These are phyloP conservation scores for Tulasnella sp. DNA, from an alignment of 768 basidiomycete species.

Conservation along the genomic window DNA sequence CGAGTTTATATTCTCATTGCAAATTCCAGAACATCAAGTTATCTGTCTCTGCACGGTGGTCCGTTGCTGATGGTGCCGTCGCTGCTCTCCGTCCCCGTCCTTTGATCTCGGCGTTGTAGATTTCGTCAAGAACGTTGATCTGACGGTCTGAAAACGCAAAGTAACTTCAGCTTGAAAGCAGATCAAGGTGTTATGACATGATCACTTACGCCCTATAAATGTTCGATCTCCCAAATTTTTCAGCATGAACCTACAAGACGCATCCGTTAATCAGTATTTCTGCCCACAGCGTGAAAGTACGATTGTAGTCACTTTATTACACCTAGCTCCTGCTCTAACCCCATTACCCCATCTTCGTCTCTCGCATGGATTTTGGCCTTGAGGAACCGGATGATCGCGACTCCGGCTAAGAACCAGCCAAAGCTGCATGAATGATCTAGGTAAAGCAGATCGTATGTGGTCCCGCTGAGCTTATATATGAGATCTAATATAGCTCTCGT, in stretches of 20 bases:
- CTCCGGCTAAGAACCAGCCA: conserved; percentile 27
- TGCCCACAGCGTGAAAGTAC: background rate
- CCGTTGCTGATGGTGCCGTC: background rate
- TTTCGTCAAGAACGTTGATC: background rate
- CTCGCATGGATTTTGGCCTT: background rate
- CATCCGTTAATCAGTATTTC: background rate
- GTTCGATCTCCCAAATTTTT: conserved; percentile 29
- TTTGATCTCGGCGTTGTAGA: conserved; percentile 6
- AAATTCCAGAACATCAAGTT: background rate
- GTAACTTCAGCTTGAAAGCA: background rate
- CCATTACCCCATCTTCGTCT: background rate
- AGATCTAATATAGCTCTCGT: conserved; percentile 28
- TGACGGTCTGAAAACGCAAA: background rate
- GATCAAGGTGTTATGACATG: background rate
- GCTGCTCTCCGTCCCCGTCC: background rate
- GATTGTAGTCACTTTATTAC: background rate
- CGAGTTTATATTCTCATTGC: background rate
- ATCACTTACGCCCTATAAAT: conserved; percentile 11
- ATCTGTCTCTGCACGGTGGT: background rate
- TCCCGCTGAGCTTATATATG: conserved; percentile 31
- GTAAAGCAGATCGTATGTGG: conserved; percentile 28
- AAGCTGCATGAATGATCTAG: conserved; percentile 42
- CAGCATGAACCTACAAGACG: conserved; percentile 17
- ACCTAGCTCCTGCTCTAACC: conserved; percentile 21
- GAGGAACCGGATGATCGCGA: conserved; percentile 26